Conservation (phyloP, 1,284 basidiomycete genomes). For the Cutaneotrichosporon sp. region DNA sequence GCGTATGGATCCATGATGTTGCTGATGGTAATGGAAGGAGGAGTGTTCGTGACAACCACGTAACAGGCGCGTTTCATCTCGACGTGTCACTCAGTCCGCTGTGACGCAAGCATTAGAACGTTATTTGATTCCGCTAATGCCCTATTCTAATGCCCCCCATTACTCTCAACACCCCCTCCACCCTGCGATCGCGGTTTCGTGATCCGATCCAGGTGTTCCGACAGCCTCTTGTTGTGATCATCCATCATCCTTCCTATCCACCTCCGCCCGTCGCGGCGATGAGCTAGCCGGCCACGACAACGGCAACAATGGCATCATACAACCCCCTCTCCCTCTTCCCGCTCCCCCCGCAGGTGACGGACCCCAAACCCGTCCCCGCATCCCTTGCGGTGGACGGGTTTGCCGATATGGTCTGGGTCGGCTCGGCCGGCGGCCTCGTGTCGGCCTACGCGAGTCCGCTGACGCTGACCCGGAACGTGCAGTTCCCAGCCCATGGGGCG, state of each 20-base stretch:
- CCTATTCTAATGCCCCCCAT: background rate
- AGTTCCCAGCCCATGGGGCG: constrained; percentile 58
- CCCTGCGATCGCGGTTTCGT: too few relatives aligned
- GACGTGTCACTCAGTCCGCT: constrained; percentile 3
- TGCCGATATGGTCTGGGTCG: constrained; percentile 84
- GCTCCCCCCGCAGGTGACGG: constrained; percentile 37
- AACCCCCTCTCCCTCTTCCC: constrained; percentile 45
- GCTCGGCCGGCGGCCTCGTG: constrained; percentile 67
- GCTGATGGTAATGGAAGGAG: background rate
- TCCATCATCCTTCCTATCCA: background rate
- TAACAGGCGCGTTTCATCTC: background rate
- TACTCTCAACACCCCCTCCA: too few relatives aligned
- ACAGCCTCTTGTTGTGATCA: background rate
- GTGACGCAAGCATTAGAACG: background rate
- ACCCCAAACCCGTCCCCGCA: constrained; percentile 50
- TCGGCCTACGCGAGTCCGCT: constrained; percentile 64
- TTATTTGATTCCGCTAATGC: background rate
- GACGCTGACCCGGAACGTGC: constrained; percentile 55
- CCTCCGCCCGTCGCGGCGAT: constrained; percentile 7
- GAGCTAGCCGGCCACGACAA: too few relatives aligned
- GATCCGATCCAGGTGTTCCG: background rate
- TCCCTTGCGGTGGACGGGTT: constrained; percentile 82
- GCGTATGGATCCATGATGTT: constrained; percentile 12
- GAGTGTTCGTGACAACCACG: background rate
- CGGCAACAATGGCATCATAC: constrained; percentile 25